Base-by-base conservation (phyloP, 192 early-diverging fungal species). In the Entomortierella parvispora region DNA sequence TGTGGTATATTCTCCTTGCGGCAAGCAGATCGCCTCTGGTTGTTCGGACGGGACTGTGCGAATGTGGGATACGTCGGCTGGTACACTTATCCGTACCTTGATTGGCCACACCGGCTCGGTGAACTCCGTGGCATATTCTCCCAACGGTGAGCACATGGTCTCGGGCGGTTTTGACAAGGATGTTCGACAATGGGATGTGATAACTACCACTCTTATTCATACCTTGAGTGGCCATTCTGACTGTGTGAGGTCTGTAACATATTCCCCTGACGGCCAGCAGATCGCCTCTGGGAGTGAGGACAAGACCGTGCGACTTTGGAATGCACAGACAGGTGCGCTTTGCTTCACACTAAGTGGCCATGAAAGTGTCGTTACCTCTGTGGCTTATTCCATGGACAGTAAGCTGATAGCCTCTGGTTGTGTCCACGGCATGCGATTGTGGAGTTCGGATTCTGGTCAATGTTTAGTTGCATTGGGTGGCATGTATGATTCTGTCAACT, bases 401-500 rank as follows among this genome's bases (percentile, higher is more conserved):
- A 5, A 40, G 37, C 37, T 9, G 37, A 40, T 40, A 5, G 37
- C 37, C 12, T 9, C 37, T 9, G 12, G 93, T 81, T 86, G 84
- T 31, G 88, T 93, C 25, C 95, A 97, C 83, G 89, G 89, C 70
- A 89, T 94, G 17, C 89, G 94, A n/a, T 57, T 96, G 26, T 40
- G 5, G 31, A 22, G 4, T 33, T 0, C 34, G 34, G n/a, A 34
- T 33, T 56, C 9, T 33, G 54, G 54, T 17, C 9, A n/a, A 56
- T 56, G 34, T 18, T 22, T 56, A 32, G 54, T 20, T 1, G 22
- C 22, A 15, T 31, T 3, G 31, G 33, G 11, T 17, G n/a, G 7
- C 22, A 34, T 20, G 10, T 12, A 18, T 20, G 54, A 1, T 1
- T 2, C 5, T 20, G 31, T 33, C 6, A 25, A n/a, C 14, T 31